phyloP scores from a whole-genome alignment of 768 basidiomycete species.

The Kwoniella europaea region DNA sequence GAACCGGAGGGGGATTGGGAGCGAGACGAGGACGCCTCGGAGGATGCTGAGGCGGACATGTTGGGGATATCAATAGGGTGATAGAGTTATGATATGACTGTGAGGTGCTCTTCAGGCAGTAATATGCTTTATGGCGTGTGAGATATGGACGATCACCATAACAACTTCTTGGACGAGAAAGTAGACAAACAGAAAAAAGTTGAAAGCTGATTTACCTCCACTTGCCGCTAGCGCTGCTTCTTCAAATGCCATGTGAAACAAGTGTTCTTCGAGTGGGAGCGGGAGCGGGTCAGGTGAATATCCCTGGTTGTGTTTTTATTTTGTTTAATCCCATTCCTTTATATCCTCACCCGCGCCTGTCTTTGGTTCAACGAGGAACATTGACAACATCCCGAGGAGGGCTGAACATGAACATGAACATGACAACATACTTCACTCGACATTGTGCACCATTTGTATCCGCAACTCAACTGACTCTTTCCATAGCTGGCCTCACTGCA shows the following conservation, averaged over 20 bases:
- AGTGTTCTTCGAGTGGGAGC: too few species aligned
- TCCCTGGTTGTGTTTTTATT: constrained; percentile 18
- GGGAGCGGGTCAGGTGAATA: too few species aligned
- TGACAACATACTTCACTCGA: constrained; percentile 13
- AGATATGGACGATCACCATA: background rate
- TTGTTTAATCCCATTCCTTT: constrained; percentile 14
- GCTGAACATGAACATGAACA: constrained; percentile 24
- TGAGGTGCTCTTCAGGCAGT: too few species aligned
- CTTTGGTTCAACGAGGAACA: constrained; percentile 7
- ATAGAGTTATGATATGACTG: too few species aligned
- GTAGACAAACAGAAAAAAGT: constrained; percentile 21
- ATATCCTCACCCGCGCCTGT: constrained; percentile 29
- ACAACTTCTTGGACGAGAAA: background rate
- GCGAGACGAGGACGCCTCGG: constrained; percentile 27
- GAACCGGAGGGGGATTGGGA: constrained; percentile 15
- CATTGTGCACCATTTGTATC: background rate
- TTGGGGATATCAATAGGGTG: background rate
- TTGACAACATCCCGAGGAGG: background rate
- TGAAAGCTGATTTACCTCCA: constrained; percentile 1
- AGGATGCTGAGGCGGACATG: constrained; percentile 16
- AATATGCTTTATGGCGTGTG: too few species aligned
- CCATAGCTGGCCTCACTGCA: background rate
- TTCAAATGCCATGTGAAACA: too few species aligned
- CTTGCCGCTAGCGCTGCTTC: too few species aligned
- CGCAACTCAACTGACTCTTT: background rate